phyloP scores from a whole-genome alignment of 768 basidiomycete species.

The Russula olivacea region DNA sequence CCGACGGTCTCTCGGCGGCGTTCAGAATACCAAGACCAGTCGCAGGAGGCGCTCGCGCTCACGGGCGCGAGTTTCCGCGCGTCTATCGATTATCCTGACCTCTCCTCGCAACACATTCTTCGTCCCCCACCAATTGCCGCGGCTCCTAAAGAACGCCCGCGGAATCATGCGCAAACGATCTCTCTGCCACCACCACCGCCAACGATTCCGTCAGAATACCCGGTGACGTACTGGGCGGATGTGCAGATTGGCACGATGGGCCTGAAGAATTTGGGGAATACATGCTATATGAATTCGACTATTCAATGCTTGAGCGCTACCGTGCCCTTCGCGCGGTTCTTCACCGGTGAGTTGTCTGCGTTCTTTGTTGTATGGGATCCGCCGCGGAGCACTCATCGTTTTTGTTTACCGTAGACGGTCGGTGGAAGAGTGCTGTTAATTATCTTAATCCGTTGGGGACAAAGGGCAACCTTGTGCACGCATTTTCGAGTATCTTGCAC shows the following conservation, averaged over 20 bases:
- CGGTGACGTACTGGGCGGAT: conserved; percentile 80
- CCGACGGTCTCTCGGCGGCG: conserved; percentile 64
- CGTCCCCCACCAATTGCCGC: conserved; percentile 80
- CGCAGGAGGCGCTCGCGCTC: conserved; percentile 51
- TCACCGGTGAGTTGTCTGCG: conserved; percentile 55
- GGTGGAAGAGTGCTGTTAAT: conserved; percentile 82
- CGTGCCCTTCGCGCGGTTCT: conserved; percentile 87
- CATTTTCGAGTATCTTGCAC: conserved; percentile 78
- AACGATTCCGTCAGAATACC: conserved; percentile 68
- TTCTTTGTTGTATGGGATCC: neutral
- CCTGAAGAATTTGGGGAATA: conserved; percentile 92
- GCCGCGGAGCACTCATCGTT: neutral
- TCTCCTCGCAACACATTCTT: conserved; percentile 53
- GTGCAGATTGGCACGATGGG: conserved; percentile 74
- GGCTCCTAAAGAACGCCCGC: conserved; percentile 66
- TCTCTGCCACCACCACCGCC: conserved; percentile 50
- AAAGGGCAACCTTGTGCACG: conserved; percentile 71
- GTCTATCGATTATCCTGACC: conserved; percentile 76
- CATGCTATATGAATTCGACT: conserved; percentile 99
- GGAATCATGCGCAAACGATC: conserved; percentile 37
- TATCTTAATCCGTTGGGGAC: conserved; percentile 81
- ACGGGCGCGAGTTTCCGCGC: conserved; percentile 38
- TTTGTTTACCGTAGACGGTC: conserved; percentile 48
- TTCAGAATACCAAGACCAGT: conserved; percentile 77
- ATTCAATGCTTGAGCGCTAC: conserved; percentile 96